These are phyloP conservation scores for Tylopilus plumbeoviolaceoides DNA, from an alignment of 768 basidiomycete species.

Conservation along the genomic window DNA sequence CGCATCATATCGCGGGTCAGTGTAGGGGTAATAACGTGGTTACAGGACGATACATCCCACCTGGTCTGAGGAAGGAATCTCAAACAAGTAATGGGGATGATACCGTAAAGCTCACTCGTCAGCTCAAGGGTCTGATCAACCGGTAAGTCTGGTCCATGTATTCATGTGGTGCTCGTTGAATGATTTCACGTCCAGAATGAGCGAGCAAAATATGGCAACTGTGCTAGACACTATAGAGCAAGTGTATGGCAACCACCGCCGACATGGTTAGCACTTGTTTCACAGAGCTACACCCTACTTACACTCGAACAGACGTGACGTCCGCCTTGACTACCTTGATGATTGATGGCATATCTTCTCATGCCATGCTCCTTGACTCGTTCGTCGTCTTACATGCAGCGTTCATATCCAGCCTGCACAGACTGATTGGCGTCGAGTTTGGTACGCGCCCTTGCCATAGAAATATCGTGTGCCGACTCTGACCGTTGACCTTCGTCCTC, in stretches of 20 bases:
- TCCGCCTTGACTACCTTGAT: conserved; percentile 72
- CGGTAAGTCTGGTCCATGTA: conserved; percentile 42
- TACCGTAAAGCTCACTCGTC: conserved; percentile 58
- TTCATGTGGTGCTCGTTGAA: background rate
- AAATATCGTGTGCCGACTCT: background rate
- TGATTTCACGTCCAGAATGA: conserved; percentile 53
- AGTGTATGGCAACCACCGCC: conserved; percentile 68
- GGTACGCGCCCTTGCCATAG: conserved; percentile 47
- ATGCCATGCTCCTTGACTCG: conserved; percentile 79
- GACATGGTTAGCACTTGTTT: conserved; percentile 57
- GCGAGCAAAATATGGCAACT: conserved; percentile 79
- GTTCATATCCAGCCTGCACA: conserved; percentile 76
- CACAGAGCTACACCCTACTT: conserved; percentile 1
- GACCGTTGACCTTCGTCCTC: background rate
- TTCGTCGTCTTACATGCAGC: conserved; percentile 88
- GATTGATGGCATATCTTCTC: conserved; percentile 73
- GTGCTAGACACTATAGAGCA: conserved; percentile 74
- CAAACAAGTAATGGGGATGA: conserved; percentile 38
- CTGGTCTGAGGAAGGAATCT: conserved; percentile 60
- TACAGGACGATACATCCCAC: conserved; percentile 70
- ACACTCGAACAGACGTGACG: conserved; percentile 62
- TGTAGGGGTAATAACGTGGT: background rate
- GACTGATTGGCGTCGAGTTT: conserved; percentile 81
- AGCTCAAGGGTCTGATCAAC: conserved; percentile 85
- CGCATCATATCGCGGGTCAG: conserved; percentile 2